phyloP scores from a whole-genome alignment of 1,139 yeast genomes.

The Saccharomyces pastorianus region DNA sequence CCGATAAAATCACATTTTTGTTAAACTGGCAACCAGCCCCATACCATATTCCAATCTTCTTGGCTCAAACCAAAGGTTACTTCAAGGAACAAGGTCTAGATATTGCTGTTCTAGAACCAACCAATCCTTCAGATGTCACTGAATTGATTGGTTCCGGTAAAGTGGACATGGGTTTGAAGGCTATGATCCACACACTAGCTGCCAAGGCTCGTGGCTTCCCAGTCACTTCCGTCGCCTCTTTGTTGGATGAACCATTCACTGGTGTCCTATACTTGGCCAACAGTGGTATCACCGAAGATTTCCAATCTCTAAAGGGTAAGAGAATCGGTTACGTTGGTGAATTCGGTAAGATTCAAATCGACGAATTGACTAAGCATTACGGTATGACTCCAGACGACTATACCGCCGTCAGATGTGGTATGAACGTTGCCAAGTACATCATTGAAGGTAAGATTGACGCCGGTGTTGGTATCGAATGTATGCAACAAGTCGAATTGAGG shows the following conservation, averaged over 20 bases:
- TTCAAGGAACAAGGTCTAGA: not conserved
- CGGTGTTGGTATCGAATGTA: conserved; percentile 52
- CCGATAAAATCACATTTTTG: conserved; percentile 21
- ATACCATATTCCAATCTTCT: conserved; percentile 17
- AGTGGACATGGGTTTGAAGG: conserved; percentile 52
- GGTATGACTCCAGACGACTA: conserved; percentile 50
- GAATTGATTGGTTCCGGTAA: conserved; percentile 45
- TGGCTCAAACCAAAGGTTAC: conserved; percentile 34
- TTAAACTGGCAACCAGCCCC: conserved; percentile 3
- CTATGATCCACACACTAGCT: conserved; percentile 55
- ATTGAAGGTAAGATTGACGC: conserved; percentile 51
- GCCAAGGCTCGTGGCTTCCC: conserved; percentile 54
- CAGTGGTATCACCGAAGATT: conserved; percentile 45
- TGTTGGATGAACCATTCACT: conserved; percentile 52
- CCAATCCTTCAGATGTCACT: conserved; percentile 53
- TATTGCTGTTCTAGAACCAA: conserved; percentile 47
- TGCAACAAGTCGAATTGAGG: no score
- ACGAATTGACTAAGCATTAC: no score
- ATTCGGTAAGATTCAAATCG: no score
- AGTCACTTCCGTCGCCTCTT: conserved; percentile 48
- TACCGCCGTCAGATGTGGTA: conserved; percentile 54
- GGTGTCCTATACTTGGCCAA: conserved; percentile 47
- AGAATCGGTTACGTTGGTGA: no score
- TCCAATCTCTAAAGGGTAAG: no score
- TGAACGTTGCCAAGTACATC: conserved; percentile 51